Base-by-base conservation (phyloP, 495 filamentous ascomycete genomes). In the Annulohypoxylon stygium region DNA sequence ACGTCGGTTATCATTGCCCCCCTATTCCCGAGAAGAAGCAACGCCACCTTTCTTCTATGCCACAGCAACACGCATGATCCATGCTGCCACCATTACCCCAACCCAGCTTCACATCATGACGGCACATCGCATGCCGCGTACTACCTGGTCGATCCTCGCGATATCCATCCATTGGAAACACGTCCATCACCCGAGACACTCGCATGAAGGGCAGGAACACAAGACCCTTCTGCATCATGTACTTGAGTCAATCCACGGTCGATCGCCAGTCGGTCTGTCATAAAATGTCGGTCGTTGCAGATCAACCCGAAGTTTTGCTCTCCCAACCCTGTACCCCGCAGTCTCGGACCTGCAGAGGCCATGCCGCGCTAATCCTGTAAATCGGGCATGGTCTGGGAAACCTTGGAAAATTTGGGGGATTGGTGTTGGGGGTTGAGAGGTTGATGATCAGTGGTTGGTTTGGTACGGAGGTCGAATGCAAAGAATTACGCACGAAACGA, bases 81-180 rank as follows among this genome's bases (percentile, higher is more conserved):
- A 69, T 57, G 65, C 61, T 74, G 58, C 67, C 67, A 71, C 72
- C 72, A 74, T 75, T 75, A 75, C 72, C 72, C 72, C 72, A 75
- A 75, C 72, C 72, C 72, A 75, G 67, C 64, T 69, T 69, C 67
- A 67, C 64, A 70, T 68, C 67, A 70, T 74, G 67, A 75, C 67
- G 72, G 67, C 67, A 71, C 60, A 70, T 75, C 72, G 72, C 72
- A 75, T 75, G 43, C 53, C 26, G 67, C 51, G 67, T 75, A 60
- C 51, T 53, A 70, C 67, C 11, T 67, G 50, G 37, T 63, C 67
- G 72, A 71, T 67, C 61, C 47, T 74, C 58, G 45, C 67, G n/a
- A 51, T 64, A 33, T 36, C 26, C 64, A 65, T 71, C 60, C 63
- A 71, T 65, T 68, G 63, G 72, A 71, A 70, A 70, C 72, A 71